These are phyloP conservation scores for Cardamine resedifolia DNA, from an alignment of 345 rosid species.

Conservation along the genomic window DNA sequence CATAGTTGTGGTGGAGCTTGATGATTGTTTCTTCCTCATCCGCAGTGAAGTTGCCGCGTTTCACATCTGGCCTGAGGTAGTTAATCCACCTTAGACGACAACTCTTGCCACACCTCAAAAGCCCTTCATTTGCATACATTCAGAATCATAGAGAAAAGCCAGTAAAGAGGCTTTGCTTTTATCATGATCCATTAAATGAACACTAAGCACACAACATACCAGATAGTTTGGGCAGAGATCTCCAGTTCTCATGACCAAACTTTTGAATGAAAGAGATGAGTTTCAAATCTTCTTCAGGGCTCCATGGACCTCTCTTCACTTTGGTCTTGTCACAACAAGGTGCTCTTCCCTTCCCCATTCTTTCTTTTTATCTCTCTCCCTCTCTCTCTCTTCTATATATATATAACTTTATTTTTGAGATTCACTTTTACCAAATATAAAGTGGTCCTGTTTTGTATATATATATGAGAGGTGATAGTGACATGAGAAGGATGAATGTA, in stretches of 20 bases:
- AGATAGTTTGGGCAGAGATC: conserved; percentile 68
- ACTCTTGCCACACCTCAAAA: conserved; percentile 86
- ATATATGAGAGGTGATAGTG: background rate
- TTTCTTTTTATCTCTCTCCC: background rate
- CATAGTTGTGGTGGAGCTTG: conserved; percentile 54
- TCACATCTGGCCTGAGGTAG: conserved; percentile 86
- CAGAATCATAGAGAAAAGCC: no score
- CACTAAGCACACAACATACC: conserved; percentile 40
- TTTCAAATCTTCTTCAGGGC: conserved; percentile 79
- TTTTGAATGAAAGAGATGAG: conserved; percentile 74
- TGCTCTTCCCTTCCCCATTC: conserved; percentile 87
- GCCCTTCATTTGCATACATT: conserved; percentile 45
- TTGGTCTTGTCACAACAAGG: conserved; percentile 89
- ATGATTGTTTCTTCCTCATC: conserved; percentile 75
- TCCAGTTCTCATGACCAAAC: conserved; percentile 69
- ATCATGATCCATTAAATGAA: conserved; percentile 7
- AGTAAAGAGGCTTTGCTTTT: conserved; percentile 12
- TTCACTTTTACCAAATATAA: conserved; percentile 24
- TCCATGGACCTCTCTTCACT: conserved; percentile 99
- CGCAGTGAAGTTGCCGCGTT: conserved; percentile 71
- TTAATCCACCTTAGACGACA: conserved; percentile 93
- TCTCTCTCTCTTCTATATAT: conserved; percentile 1
- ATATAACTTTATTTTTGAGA: conserved; percentile 6
- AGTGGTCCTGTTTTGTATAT: conserved; percentile 3
- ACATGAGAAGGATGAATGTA: conserved; percentile 30